These are phyloP conservation scores for Leptographium radiaticola DNA, from an alignment of 2,329 filamentous ascomycete species.

Conservation along the genomic window DNA sequence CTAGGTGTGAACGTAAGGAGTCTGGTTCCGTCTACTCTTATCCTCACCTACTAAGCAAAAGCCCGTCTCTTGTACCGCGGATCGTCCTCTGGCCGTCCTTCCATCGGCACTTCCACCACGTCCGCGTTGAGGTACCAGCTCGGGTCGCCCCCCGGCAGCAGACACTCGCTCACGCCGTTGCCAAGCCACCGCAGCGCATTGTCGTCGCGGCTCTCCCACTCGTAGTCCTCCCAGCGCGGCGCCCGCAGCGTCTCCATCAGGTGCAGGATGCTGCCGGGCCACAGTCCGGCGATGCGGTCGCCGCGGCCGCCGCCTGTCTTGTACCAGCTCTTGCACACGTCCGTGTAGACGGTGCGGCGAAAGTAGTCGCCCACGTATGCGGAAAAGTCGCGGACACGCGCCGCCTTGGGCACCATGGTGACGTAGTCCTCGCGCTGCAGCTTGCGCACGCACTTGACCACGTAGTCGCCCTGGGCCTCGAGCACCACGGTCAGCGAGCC, in stretches of 20 bases:
- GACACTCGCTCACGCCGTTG: not conserved
- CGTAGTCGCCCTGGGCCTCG: slow-evolving; percentile 7
- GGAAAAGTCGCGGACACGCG: slow-evolving; percentile 12
- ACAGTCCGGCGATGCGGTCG: slow-evolving; percentile 8
- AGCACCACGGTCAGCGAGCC: slow-evolving; percentile 5
- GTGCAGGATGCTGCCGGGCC: slow-evolving; percentile 5
- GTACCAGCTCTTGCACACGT: slow-evolving; percentile 16
- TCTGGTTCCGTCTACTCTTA: slow-evolving; percentile 15
- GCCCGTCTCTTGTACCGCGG: not conserved
- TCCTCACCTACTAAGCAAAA: not conserved
- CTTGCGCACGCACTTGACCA: not conserved
- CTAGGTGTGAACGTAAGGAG: too few relatives aligned
- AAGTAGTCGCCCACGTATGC: slow-evolving; percentile 18
- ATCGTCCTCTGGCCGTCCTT: not conserved
- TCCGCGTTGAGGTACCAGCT: not conserved
- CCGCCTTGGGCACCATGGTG: slow-evolving; percentile 5
- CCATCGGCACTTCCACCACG: not conserved
- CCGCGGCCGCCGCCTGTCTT: slow-evolving; percentile 14
- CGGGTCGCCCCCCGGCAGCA: not conserved
- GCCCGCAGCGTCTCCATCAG: slow-evolving; percentile 5
- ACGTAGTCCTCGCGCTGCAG: slow-evolving; percentile 2
- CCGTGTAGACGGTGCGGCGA: slow-evolving; percentile 17
- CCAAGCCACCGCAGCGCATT: not conserved
- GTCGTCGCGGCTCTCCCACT: not conserved
- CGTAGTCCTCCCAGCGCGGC: slow-evolving; percentile 5